These are phyloP conservation scores for Beta macrorhiza DNA, from an alignment of 179 eudicot species.

Conservation along the genomic window DNA sequence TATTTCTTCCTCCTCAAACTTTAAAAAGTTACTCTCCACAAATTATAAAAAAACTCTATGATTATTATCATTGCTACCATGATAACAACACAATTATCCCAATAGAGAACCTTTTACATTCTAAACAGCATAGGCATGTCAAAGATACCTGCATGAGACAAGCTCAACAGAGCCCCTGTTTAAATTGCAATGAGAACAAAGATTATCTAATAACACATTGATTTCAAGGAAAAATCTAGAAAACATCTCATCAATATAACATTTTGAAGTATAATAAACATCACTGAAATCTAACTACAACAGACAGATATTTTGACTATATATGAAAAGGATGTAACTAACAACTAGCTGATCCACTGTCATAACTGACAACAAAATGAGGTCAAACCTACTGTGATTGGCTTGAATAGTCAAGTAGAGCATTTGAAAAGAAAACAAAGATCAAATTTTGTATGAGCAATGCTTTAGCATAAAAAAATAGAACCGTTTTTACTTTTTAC, in stretches of 20 bases:
- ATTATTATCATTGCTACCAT: neutral
- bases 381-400: neutral
- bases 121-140: neutral
- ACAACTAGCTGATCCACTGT: neutral
- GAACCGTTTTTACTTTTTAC: neutral
- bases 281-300: neutral
- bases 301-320: neutral
- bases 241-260: neutral
- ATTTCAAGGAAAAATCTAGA: neutral
- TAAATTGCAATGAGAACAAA: neutral
- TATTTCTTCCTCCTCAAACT: no score
- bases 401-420: neutral
- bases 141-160: neutral
- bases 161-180: neutral
- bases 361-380: neutral
- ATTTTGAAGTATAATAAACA: neutral
- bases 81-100: neutral
- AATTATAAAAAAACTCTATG: neutral
- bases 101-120: neutral
- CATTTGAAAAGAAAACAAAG: neutral
- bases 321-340: neutral
- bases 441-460: neutral
- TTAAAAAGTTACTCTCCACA: neutral
- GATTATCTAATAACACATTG: neutral
- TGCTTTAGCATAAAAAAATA: neutral